Percentiles rank a stretch among this genome's conserved stretches.
Evolutionary conservation across 495 filamentous ascomycete genomes (phyloP).

Genomic region (Penicillium pulvis): DNA sequence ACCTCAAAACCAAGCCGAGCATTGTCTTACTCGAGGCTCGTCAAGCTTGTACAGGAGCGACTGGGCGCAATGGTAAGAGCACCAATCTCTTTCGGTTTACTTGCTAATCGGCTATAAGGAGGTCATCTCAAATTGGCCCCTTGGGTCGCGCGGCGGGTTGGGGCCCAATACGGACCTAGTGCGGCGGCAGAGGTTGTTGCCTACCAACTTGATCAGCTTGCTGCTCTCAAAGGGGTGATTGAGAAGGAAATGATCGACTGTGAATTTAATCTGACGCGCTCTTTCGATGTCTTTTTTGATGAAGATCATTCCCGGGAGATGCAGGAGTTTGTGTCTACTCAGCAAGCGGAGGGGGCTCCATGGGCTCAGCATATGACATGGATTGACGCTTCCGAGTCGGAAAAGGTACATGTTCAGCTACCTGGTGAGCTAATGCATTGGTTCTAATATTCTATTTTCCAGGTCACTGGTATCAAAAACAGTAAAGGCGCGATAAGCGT

Average conservation of each 20-base stretch:
- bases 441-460: not conserved
- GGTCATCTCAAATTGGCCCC: conserved; percentile 4
- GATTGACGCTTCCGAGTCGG: not conserved
- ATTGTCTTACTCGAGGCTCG: conserved; percentile 3
- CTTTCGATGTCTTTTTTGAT: conserved; percentile 6
- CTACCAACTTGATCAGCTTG: not conserved
- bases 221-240: not conserved
- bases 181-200: not conserved
- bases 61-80: conserved; percentile 5
- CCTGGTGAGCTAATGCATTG: not conserved
- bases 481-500: not conserved
- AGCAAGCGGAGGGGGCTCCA: not conserved
- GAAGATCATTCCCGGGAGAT: not conserved
- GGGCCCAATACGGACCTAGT: not conserved
- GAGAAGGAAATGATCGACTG: conserved; percentile 8
- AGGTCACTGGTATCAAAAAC: conserved; percentile 9
- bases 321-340: not conserved
- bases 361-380: not conserved
- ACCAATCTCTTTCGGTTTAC: not conserved
- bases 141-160: not conserved
- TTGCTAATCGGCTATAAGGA: not conserved
- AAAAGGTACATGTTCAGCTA: not conserved
- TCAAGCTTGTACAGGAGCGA: conserved; percentile 1
- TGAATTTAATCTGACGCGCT: not conserved
- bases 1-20: not conserved